A percentile compares a stretch with the other conserved stretches of the same genome.
Evolutionary conservation across 805 yeast genomes (phyloP).

Genomic region (Kodamaea jinghongensis): DNA sequence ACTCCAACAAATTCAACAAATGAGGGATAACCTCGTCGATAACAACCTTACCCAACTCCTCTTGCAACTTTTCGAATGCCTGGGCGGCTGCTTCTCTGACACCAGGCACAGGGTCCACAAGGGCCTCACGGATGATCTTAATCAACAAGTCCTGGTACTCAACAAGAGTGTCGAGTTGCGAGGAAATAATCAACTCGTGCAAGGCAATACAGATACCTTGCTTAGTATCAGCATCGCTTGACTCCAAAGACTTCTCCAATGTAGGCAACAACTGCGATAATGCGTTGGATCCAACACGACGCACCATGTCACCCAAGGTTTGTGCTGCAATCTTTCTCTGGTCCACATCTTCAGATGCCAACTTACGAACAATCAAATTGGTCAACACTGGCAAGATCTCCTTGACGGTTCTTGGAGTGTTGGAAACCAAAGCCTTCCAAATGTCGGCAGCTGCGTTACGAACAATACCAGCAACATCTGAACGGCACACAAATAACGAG

Average conservation of each 20-base stretch:
- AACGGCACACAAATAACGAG: constrained; percentile 88
- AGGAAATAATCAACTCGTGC: constrained; percentile 77
- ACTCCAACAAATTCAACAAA: constrained; percentile 65
- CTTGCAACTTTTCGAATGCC: constrained; percentile 86
- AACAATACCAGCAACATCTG: constrained; percentile 84
- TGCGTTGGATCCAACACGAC: constrained; percentile 89
- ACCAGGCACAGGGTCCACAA: constrained; percentile 66
- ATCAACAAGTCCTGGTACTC: constrained; percentile 70
- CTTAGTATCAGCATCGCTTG: constrained; percentile 70
- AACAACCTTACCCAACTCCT: constrained; percentile 75
- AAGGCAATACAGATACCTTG: constrained; percentile 97
- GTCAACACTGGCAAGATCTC: constrained; percentile 87
- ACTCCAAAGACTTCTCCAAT: constrained; percentile 59
- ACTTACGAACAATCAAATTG: constrained; percentile 70
- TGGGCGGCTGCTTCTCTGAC: constrained; percentile 91
- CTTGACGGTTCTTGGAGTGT: constrained; percentile 91
- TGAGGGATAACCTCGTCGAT: constrained; percentile 88
- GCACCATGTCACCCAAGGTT: constrained; percentile 90
- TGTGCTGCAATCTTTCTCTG: constrained; percentile 89
- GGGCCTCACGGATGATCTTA: constrained; percentile 70
- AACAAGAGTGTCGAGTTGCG: constrained; percentile 56
- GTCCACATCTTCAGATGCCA: constrained; percentile 77
- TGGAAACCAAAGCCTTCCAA: constrained; percentile 95
- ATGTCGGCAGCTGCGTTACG: constrained; percentile 88
- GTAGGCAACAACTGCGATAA: constrained; percentile 83